Conservation (phyloP, 768 basidiomycete genomes). For the Xerocomellus amylosporus region DNA sequence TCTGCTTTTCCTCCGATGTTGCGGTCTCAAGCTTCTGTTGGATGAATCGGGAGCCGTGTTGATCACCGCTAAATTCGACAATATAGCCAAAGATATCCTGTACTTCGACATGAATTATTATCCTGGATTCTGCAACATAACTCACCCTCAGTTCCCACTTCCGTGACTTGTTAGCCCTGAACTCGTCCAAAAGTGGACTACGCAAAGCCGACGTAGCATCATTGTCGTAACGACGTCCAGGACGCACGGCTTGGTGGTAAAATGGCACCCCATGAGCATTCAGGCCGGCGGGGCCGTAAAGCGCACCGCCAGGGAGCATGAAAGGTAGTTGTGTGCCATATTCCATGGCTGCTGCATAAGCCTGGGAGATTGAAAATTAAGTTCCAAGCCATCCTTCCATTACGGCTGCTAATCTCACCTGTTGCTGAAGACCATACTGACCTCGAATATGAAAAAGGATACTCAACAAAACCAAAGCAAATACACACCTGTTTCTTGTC, state of each 20-base stretch:
- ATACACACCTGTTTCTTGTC: conserved; percentile 62
- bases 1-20: conserved; percentile 72
- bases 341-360: conserved; percentile 46
- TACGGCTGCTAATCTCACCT: conserved; percentile 34
- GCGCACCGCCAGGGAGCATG: conserved; percentile 41
- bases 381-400: not conserved
- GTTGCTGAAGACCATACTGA: conserved; percentile 47
- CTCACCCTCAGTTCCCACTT: conserved; percentile 80
- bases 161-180: conserved; percentile 72
- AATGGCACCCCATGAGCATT: conserved; percentile 35
- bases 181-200: conserved; percentile 80
- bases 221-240: conserved; percentile 45
- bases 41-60: conserved; percentile 97
- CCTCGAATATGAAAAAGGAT: conserved; percentile 10
- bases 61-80: conserved; percentile 91
- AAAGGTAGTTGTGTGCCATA: conserved; percentile 47
- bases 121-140: conserved; percentile 9
- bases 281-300: conserved; percentile 42
- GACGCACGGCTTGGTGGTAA: conserved; percentile 41
- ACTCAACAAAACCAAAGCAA: conserved; percentile 4
- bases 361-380: conserved; percentile 24
- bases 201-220: conserved; percentile 43
- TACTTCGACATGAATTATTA: conserved; percentile 1
- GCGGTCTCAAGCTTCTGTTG: conserved; percentile 82
- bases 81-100: conserved; percentile 86